A percentile compares a stretch with the other conserved stretches of the same genome.
Evolutionary conservation across 345 rosid genomes (phyloP).

Genomic region (Citrus trifoliata): DNA sequence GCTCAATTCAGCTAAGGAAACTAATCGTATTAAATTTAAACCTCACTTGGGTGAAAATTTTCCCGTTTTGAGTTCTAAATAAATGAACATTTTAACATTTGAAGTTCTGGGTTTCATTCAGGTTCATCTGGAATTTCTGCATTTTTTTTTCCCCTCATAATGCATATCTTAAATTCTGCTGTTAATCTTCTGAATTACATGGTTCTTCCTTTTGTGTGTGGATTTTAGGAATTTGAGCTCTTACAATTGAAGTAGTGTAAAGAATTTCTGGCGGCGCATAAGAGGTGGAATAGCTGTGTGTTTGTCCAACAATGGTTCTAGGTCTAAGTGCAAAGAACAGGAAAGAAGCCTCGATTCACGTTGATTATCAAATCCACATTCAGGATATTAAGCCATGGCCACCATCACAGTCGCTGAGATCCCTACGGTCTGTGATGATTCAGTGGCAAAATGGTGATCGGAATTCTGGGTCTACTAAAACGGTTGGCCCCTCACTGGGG

Average conservation of each 20-base stretch:
- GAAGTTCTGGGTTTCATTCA: neutral
- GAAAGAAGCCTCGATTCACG: slow-evolving; percentile 49
- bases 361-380: slow-evolving; percentile 62
- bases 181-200: neutral
- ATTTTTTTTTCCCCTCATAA: too few species aligned
- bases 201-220: neutral
- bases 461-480: slow-evolving; percentile 60
- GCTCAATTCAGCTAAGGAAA: neutral
- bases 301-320: slow-evolving; percentile 52
- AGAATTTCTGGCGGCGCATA: neutral
- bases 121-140: neutral
- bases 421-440: slow-evolving; percentile 75
- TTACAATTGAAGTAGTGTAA: neutral
- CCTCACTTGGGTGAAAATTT: slow-evolving; percentile 6
- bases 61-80: neutral
- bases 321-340: slow-evolving; percentile 59
- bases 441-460: slow-evolving; percentile 92
- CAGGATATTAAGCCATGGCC: slow-evolving; percentile 97
- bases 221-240: slow-evolving; percentile 16
- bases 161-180: neutral
- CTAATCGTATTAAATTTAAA: neutral
- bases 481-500: slow-evolving; percentile 69
- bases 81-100: neutral
- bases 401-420: slow-evolving; percentile 84
- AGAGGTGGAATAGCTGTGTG: slow-evolving; percentile 13